Base-by-base conservation (phyloP, 1,139 yeast genomes). In the Waltiozyma sp. region DNA sequence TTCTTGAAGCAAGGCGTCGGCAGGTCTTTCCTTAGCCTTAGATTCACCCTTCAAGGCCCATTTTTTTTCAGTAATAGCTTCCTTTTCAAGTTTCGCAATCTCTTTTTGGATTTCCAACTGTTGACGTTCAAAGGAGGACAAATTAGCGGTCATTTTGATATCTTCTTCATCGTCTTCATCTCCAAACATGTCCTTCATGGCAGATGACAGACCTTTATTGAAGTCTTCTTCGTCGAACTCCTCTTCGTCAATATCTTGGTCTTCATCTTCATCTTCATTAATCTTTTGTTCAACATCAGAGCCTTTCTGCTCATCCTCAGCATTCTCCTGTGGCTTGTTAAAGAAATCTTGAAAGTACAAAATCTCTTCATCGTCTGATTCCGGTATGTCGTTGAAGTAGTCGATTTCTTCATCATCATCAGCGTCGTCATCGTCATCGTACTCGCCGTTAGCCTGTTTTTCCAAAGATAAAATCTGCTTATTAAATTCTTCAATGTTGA, bases 41-140 rank as follows among this genome's bases (percentile, higher is more conserved):
- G 87, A 88, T 64, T 91, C 98, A 62, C 98, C 98, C 58, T 80
- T 83, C 73, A 89, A 73, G 9, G 95, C 80, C 98, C 98, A 91
- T 56, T 80, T 80, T 67, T 91, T 91, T 48, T 84, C 91, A 2
- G 88, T 91, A 24, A 91, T 80, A 26, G 93, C 80, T 58, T 89
- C 97, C 34, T 79, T 77, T 63, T 91, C 98, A 42, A 88, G 69
- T 53, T 75, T 71, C 36, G 74, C 75, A 48, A 91, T 91, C 62
- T 91, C 95, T 38, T 73, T 71, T 57, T 81, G 85, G 33, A 91
- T 70, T 46, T 75, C 77, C 44, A 70, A 69, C 61, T 89, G 97
- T 58, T 88, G 94, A 54, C 76, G 83, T 60, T 91, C 95, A 58
- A 77, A 87, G 4, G 87, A 75, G 0, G 96, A 86, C 46, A 88